Evolutionary conservation across 75 land plant genomes (phyloP).

Genomic region (Pinus tabuliformis): DNA sequence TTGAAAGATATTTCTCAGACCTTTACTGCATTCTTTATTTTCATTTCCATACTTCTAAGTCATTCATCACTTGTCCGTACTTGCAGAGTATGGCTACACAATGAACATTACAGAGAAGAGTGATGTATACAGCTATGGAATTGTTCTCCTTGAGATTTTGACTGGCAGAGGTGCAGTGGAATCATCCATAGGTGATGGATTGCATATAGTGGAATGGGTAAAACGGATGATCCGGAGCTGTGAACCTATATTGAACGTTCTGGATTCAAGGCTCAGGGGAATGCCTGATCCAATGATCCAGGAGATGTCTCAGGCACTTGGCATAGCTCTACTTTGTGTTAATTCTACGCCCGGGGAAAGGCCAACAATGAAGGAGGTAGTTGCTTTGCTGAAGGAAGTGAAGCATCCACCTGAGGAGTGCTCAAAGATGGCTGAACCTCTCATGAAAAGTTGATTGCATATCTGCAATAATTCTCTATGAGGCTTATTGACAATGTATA

Average conservation of each 20-base stretch:
- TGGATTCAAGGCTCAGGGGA: constrained; percentile 78
- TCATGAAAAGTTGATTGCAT: not conserved
- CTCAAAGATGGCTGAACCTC: constrained; percentile 8
- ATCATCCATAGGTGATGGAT: constrained; percentile 46
- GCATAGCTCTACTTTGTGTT: constrained; percentile 86
- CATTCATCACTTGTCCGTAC: not conserved
- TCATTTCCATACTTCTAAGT: not conserved
- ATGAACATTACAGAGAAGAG: constrained; percentile 93
- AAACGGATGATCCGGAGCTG: constrained; percentile 67
- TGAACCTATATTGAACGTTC: constrained; percentile 47
- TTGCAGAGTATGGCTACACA: constrained; percentile 91
- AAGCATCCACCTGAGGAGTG: constrained; percentile 74
- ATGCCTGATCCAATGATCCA: constrained; percentile 81
- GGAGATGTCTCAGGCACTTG: constrained; percentile 90
- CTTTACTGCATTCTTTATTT: not conserved
- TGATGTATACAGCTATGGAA: constrained; percentile 93
- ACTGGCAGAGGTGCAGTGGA: constrained; percentile 78
- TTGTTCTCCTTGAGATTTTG: constrained; percentile 83
- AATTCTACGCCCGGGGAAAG: constrained; percentile 70
- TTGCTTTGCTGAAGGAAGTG: constrained; percentile 83
- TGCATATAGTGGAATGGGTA: constrained; percentile 92
- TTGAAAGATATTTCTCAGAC: not conserved
- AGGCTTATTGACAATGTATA: constrained; percentile 1
- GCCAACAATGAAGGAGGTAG: constrained; percentile 97
- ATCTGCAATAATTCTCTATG: not conserved